Base-by-base conservation (phyloP, 2,329 filamentous ascomycete genomes). In the Epichloe gansuensis region DNA sequence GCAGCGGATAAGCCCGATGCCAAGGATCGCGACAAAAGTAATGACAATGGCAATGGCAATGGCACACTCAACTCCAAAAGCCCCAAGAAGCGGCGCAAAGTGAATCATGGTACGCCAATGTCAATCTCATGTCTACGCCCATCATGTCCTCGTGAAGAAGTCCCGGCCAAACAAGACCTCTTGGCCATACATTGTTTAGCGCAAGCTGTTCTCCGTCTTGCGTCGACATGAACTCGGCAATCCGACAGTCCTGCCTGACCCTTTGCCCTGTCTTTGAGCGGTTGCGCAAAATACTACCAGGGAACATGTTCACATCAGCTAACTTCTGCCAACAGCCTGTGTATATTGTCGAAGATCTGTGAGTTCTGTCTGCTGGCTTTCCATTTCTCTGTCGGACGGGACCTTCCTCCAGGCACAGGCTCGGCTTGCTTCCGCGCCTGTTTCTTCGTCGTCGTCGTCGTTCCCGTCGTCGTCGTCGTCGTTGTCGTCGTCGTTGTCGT, bases 311-410 rank as follows among this genome's bases (percentile, higher is more conserved):
- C 46, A 39, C 21, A 28, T 31, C 12, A 3, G 46, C 52, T 53
- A 31, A 53, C 41, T 35, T 8, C 34, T 39, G 44, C 15, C 12
- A 8, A 37, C 46, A 91, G 87, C 87, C 67, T 91, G 87, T 74
- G 85, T 91, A 66, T 91, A 91, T 73, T 91, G 87, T 73, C 85
- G 87, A 70, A 82, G 87, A 81, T 91, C 88, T 80, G 86, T 90
- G 82, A 88, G 86, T 84, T 62, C 11, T 6, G 12, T 25, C n/a
- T n/a, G 28, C 28, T 3, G 44, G 23, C 31, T 13, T 34, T n/a
- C 5, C 28, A 31, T 31, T 11, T 31, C 28, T 31, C 28, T 31
- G 3, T 4, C 3, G 8, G 28, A 9, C 28, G 28, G 28, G 3
- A 31, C 8, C 8, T 11, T 31, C 28, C 17, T 21, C 4, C 17